Percentiles rank a stretch among this genome's conserved stretches.
These are phyloP conservation scores for Acacia crassicarpa DNA, from an alignment of 306 rosid genomes.

Conservation along the genomic window DNA sequence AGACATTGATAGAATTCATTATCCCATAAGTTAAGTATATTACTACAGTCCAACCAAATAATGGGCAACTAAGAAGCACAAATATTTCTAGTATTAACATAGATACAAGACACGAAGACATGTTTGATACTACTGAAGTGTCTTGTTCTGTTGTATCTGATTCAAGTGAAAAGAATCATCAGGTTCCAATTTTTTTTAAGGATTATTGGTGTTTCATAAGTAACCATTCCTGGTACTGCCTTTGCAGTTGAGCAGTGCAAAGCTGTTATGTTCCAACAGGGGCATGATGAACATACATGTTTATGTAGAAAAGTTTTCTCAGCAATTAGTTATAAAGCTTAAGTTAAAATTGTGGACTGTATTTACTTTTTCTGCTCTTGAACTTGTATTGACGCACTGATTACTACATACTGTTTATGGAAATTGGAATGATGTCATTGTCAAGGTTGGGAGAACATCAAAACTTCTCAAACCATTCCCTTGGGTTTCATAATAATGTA, in stretches of 20 bases:
- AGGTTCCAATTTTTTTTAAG: neutral
- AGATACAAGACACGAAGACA: neutral
- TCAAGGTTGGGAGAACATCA: neutral
- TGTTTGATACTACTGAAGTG: neutral
- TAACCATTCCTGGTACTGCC: slow-evolving; percentile 6
- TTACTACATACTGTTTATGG: neutral
- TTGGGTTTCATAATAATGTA: neutral
- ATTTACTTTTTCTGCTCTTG: neutral
- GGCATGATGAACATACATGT: neutral
- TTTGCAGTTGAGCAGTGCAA: slow-evolving; percentile 15
- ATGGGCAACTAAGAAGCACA: slow-evolving; percentile 17
- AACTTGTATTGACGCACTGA: neutral
- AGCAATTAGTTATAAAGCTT: neutral
- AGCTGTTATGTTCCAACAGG: neutral
- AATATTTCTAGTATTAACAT: neutral
- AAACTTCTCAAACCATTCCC: neutral
- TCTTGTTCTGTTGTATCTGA: neutral
- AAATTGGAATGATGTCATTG: neutral
- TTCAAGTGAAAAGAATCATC: neutral
- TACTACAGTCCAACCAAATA: slow-evolving; percentile 33
- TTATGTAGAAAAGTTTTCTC: neutral
- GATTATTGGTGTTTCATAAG: neutral
- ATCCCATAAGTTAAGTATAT: slow-evolving; percentile 33
- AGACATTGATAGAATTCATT: slow-evolving; percentile 37
- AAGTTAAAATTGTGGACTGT: neutral